Percentiles rank a stretch among this genome's conserved stretches.
Evolutionary conservation across 768 basidiomycete genomes (phyloP).

Genomic region (Hypholoma sublateritium): DNA sequence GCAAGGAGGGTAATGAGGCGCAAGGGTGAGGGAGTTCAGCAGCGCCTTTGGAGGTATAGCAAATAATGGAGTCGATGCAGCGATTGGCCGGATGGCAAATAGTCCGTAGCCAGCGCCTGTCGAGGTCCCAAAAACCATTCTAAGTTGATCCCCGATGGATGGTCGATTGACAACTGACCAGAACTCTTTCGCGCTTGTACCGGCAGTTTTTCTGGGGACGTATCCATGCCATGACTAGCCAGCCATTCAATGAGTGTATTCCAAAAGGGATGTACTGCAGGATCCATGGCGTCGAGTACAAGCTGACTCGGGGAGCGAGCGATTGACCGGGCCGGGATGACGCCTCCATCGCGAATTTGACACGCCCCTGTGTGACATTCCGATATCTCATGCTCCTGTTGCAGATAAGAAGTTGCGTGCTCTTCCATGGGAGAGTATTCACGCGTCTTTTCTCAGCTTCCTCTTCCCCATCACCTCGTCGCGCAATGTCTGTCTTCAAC

Average conservation of each 20-base stretch:
- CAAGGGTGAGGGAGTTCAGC: slow-evolving; percentile 72
- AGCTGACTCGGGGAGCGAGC: slow-evolving; percentile 8
- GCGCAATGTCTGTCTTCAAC: slow-evolving; percentile 77
- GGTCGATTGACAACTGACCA: slow-evolving; percentile 36
- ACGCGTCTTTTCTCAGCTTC: slow-evolving; percentile 13
- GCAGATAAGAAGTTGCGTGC: slow-evolving; percentile 14
- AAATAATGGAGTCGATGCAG: slow-evolving; percentile 62
- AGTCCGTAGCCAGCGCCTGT: slow-evolving; percentile 72
- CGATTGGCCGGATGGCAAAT: slow-evolving; percentile 41
- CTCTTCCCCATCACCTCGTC: slow-evolving; percentile 4
- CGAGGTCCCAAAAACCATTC: slow-evolving; percentile 2
- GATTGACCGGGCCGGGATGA: slow-evolving; percentile 14
- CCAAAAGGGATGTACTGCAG: slow-evolving; percentile 46
- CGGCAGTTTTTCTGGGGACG: slow-evolving; percentile 31
- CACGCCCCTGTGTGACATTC: slow-evolving; percentile 2
- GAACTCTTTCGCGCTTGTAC: slow-evolving; percentile 53
- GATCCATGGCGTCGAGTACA: slow-evolving; percentile 1
- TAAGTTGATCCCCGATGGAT: neutral
- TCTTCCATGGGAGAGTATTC: slow-evolving; percentile 11
- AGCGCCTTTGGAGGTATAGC: slow-evolving; percentile 68
- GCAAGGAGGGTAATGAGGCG: slow-evolving; percentile 50
- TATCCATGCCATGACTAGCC: slow-evolving; percentile 44
- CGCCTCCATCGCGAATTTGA: slow-evolving; percentile 22
- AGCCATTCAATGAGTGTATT: slow-evolving; percentile 54
- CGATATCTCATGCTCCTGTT: neutral